Percentiles rank a stretch among this genome's conserved stretches.
phyloP scores from a whole-genome alignment of 2,329 filamentous ascomycete species.

The Exophiala sp. region DNA sequence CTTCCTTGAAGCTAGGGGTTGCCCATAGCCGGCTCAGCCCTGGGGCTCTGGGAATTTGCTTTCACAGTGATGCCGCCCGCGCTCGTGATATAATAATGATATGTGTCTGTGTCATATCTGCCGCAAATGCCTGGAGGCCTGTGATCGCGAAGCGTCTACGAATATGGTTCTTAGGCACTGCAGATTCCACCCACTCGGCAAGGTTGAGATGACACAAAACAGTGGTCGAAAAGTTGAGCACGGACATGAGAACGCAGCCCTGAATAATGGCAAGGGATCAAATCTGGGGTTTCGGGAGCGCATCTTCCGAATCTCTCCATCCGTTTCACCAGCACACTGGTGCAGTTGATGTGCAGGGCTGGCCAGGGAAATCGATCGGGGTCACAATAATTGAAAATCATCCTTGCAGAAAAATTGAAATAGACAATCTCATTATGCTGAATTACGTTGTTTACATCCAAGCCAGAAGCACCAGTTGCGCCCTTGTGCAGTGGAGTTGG shows the following conservation, averaged over 20 bases:
- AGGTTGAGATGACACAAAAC: no score
- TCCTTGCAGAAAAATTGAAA: not conserved
- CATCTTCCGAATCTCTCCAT: slow-evolving; percentile 3
- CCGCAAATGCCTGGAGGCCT: no score
- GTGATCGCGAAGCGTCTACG: no score
- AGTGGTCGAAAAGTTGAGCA: no score
- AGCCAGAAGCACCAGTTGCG: slow-evolving; percentile 15
- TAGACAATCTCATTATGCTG: slow-evolving; percentile 25
- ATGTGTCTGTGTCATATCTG: slow-evolving; percentile 1
- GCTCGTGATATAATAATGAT: no score
- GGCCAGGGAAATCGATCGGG: not conserved
- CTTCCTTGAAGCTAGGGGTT: no score
- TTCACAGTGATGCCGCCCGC: no score
- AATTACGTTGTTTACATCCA: slow-evolving; percentile 20
- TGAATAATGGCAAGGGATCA: not conserved
- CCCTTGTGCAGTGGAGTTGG: slow-evolving; percentile 16
- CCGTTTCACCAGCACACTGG: slow-evolving; percentile 13
- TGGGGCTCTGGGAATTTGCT: no score
- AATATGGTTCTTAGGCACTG: no score
- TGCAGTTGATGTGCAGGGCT: not conserved
- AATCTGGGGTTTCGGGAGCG: slow-evolving; percentile 14
- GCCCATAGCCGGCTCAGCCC: no score
- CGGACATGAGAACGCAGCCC: no score
- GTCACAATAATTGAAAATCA: not conserved
- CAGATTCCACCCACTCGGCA: no score